Evolutionary conservation across 768 basidiomycete species (phyloP), one percentile per base, ranked within the genome.

Genomic region (Podaxis sp.): DNA sequence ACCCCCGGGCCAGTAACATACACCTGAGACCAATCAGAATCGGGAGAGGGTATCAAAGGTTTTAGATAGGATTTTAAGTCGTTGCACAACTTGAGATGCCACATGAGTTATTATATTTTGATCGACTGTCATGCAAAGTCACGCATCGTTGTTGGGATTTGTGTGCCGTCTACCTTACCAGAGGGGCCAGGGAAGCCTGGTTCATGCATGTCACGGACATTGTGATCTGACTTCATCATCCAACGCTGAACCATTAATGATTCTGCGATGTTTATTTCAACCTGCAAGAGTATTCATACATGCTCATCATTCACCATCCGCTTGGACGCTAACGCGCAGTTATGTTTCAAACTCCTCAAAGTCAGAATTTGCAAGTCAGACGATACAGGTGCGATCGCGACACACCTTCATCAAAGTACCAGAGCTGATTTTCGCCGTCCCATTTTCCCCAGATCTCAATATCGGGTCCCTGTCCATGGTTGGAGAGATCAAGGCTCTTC

Each of bases 371-470:
- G 2, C 33, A 33, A 33, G 33, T 22, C n/a, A 20, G 44, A 13
- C 1, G 10, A 2, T 17, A 46, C n/a, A 6, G 10, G 7, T n/a
- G 10, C 44, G 20, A 46, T 28, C 10, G 40, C 22, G 11, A 51
- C 68, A n/a, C 17, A 70, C 68, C 67, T 66, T 63, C 48, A 40
- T 69, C 64, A 20, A 72, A 67, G 37, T 36, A 36, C 71, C 71
- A 72, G n/a, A 65, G 56, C 69, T 84, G 83, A 66, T 82, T 81
- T 36, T 67, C 36, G 7, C 75, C 80, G 0, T 69, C 67, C 79
- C 77, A 80, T 36, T 73, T 72, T 2, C 72, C 65, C 80, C 82
- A 83, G 61, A 83, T 44, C 22, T 72, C 64, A n/a, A 84, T 60
- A 0, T 70, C 67, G 0, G 82, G 82, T 1, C 83, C 82, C 4